Evolutionary conservation across 2,329 filamentous ascomycete genomes (phyloP), one percentile per base, ranked within the genome.

Genomic region (Colletotrichum trifolii): DNA sequence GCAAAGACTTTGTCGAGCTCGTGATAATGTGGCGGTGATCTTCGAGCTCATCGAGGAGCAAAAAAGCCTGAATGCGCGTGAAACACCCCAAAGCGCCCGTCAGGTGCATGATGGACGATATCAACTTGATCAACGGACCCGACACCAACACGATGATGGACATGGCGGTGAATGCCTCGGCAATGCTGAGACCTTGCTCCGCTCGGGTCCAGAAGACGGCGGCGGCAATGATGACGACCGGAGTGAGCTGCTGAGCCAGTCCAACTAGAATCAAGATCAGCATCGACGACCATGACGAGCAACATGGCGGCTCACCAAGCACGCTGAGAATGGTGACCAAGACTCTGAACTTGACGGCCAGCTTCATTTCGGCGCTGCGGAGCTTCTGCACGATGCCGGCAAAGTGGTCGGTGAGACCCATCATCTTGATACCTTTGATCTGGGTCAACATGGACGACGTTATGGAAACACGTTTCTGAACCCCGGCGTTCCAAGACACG

Each of bases 371-470:
- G 1, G 71, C 56, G 1, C 76, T 69, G 11, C 81, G 72, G 0
- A 81, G 66, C 11, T 70, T 58, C 42, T 80, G 78, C 1, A 82
- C 63, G 13, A 74, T 70, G 2, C 66, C 46, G 4, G 70, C 68
- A 25, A 81, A 69, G 36, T 71, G 74, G 35, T 75, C 71, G 1
- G 73, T 75, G 5, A 82, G 71, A 0, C 81, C 81, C 68, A 77
- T 77, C 75, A 83, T 80, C 52, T 82, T 82, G 59, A 83, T 71
- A 2, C 76, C 75, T 60, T 81, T 82, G 67, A 83, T 81, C 10
- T 75, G 73, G 4, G 69, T 71, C 1, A 83, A 72, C 71, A 80
- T 78, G n/a, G 71, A 73, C 7, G 78, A 75, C 0, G 79, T 80
- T 35, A 76, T 71, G 1, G 75, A 74, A 36, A 83, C 74, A 8